Percentiles rank a stretch among this genome's conserved stretches.
Evolutionary conservation across 2,329 filamentous ascomycete species (phyloP).

Genomic region (Hypocreales sp.): DNA sequence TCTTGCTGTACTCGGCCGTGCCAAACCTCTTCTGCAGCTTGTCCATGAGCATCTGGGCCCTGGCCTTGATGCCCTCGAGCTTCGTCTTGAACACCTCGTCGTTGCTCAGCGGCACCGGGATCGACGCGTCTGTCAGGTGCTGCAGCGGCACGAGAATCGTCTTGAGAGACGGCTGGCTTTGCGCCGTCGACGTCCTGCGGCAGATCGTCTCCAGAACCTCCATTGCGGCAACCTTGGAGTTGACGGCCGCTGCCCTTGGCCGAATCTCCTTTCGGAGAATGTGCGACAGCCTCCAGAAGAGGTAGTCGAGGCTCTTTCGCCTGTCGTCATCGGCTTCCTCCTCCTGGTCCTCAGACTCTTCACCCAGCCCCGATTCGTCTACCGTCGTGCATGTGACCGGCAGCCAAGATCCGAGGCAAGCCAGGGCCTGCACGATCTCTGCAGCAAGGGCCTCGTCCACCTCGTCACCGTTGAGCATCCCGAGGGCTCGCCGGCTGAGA

Average conservation of each 20-base stretch:
- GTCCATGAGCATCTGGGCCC: slow-evolving; percentile 65
- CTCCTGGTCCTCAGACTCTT: slow-evolving; percentile 27
- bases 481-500: slow-evolving; percentile 33
- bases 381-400: slow-evolving; percentile 19
- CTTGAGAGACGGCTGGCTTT: slow-evolving; percentile 48
- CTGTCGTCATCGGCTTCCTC: slow-evolving; percentile 26
- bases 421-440: slow-evolving; percentile 65
- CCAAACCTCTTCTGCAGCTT: slow-evolving; percentile 75
- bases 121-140: slow-evolving; percentile 68
- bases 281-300: slow-evolving; percentile 64
- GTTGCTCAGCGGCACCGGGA: slow-evolving; percentile 53
- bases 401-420: slow-evolving; percentile 57
- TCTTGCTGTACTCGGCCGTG: slow-evolving; percentile 60
- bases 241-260: slow-evolving; percentile 45
- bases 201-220: slow-evolving; percentile 58
- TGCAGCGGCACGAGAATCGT: slow-evolving; percentile 48
- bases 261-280: slow-evolving; percentile 64
- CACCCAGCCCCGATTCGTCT: slow-evolving; percentile 17
- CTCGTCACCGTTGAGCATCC: slow-evolving; percentile 43
- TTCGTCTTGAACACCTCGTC: slow-evolving; percentile 53
- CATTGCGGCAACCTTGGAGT: slow-evolving; percentile 62
- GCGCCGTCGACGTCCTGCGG: slow-evolving; percentile 39
- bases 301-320: slow-evolving; percentile 42
- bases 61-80: slow-evolving; percentile 55
- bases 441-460: slow-evolving; percentile 61